Percentiles rank a stretch among this genome's conserved stretches.
Evolutionary conservation across 768 basidiomycete genomes (phyloP).

Genomic region (Lepiota brunneoincarnata): DNA sequence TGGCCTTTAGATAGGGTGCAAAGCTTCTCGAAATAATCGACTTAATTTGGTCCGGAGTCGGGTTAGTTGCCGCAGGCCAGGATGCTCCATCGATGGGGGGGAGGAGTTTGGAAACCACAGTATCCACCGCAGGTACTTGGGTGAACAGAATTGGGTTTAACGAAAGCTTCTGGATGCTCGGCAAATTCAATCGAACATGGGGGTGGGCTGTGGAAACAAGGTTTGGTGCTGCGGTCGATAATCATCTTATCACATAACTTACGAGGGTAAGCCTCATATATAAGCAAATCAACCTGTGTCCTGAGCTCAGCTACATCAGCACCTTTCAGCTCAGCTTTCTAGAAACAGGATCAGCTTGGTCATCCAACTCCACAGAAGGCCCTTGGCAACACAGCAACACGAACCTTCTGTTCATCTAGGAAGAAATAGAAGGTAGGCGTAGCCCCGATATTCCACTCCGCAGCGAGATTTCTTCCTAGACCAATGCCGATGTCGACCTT

Average conservation of each 20-base stretch:
- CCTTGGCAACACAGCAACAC: conserved; percentile 8
- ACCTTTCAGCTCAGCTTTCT: conserved; percentile 74
- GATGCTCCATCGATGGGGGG: conserved; percentile 56
- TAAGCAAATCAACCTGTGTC: conserved; percentile 69
- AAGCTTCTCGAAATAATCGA: conserved; percentile 45
- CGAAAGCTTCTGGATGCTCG: conserved; percentile 58
- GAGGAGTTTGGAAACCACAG: conserved; percentile 56
- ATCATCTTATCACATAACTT: conserved; percentile 26
- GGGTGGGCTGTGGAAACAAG: conserved; percentile 58
- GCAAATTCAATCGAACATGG: conserved; percentile 60
- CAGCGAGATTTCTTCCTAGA: conserved; percentile 55
- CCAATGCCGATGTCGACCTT: conserved; percentile 82
- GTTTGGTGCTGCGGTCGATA: neutral
- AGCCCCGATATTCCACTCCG: conserved; percentile 62
- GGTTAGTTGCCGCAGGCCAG: conserved; percentile 27
- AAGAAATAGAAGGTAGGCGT: conserved; percentile 94
- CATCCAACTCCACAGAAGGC: neutral
- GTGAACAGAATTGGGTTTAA: conserved; percentile 75
- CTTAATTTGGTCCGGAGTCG: conserved; percentile 41
- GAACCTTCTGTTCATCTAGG: conserved; percentile 68
- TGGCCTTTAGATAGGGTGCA: conserved; percentile 62
- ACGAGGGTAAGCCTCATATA: conserved; percentile 83
- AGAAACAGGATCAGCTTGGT: neutral
- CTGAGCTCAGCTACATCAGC: conserved; percentile 66
- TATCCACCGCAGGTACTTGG: conserved; percentile 67